Evolutionary conservation across 148 eudicot species (phyloP), one percentile per base, ranked within the genome.

Genomic region (Mesembryanthemum crystallinum): DNA sequence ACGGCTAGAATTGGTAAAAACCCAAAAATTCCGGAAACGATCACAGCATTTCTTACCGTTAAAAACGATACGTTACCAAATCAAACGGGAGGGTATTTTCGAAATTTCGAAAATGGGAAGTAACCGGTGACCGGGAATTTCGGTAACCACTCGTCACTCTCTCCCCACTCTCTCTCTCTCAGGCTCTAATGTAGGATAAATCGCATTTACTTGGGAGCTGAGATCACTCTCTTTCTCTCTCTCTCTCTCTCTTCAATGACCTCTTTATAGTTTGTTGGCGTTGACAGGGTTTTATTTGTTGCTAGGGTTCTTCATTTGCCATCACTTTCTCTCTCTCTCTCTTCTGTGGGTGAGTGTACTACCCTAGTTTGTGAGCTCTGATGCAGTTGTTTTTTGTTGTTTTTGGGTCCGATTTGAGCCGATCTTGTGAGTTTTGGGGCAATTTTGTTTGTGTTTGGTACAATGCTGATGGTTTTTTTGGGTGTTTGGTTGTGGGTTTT

Each of bases 231-330:
- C 28, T 55, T 2, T 13, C 21, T 29, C 25, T 51, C 28, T 30
- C 27, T 30, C 42, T 37, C 27, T 37, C 17, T 6, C 20, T n/a
- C n/a, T n/a, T n/a, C n/a, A n/a, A 20, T 23, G 28, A 35, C 39
- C 39, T 35, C 39, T 35, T 35, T 35, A 35, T 9, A n/a, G 30
- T 24, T 24, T 47, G 18, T 11, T 23, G n/a, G 17, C 58, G 21
- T 69, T 47, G n/a, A 24, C 57, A 51, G 73, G 72, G 43, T 47
- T 8, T 52, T 15, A 4, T 15, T 4, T 18, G 15, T 18, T 45
- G 24, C 61, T 57, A 57, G 61, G 61, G 27, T 57, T 57, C 60
- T 57, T 57, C 61, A 52, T 29, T 69, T 51, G 24, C 15, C 59
- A 17, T 7, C 11, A 57, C 7, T 30, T 14, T 45, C 55, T 51